Percentiles rank a stretch among this genome's conserved stretches.
phyloP scores from a whole-genome alignment of 352 stramenopile species.

The Globisporangium nagaii region DNA sequence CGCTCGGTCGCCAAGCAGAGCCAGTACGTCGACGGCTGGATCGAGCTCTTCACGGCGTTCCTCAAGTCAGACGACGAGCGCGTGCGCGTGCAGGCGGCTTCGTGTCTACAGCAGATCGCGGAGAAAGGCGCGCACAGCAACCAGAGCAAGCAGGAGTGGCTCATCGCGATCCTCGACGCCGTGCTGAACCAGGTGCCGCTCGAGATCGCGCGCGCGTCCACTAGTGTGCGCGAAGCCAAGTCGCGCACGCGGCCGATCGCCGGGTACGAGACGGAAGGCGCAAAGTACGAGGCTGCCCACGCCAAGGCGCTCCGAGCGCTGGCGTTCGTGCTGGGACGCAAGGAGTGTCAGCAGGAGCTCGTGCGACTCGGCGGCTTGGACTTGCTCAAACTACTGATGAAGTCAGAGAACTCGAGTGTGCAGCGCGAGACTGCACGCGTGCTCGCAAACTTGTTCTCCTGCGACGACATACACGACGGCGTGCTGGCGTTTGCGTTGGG shows the following conservation, averaged over 20 bases:
- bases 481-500: conserved; percentile 29
- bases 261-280: conserved; percentile 16
- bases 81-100: conserved; percentile 40
- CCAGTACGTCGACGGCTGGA: conserved; percentile 70
- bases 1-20: conserved; percentile 25
- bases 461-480: conserved; percentile 32
- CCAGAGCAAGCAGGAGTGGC: conserved; percentile 66
- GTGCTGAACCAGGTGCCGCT: conserved; percentile 51
- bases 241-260: conserved; percentile 54
- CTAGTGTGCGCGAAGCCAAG: conserved; percentile 52
- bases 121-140: conserved; percentile 36
- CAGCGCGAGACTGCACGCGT: conserved; percentile 56
- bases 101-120: conserved; percentile 56
- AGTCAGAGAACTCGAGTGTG: conserved; percentile 35
- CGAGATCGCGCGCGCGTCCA: conserved; percentile 36
- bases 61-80: conserved; percentile 39
- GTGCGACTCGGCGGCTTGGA: conserved; percentile 42
- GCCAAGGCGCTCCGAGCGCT: conserved; percentile 54
- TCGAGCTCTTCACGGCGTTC: conserved; percentile 71
- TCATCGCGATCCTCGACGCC: conserved; percentile 64
- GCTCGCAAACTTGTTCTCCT: conserved; percentile 62
- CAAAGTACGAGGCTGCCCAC: conserved; percentile 39
- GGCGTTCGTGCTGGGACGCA: conserved; percentile 46
- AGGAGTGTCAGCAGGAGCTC: conserved; percentile 55
- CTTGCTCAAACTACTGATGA: conserved; percentile 45